Evolutionary conservation across 2,329 filamentous ascomycete species (phyloP), one percentile per base, ranked within the genome.

Genomic region (Aaosphaeria arxii): DNA sequence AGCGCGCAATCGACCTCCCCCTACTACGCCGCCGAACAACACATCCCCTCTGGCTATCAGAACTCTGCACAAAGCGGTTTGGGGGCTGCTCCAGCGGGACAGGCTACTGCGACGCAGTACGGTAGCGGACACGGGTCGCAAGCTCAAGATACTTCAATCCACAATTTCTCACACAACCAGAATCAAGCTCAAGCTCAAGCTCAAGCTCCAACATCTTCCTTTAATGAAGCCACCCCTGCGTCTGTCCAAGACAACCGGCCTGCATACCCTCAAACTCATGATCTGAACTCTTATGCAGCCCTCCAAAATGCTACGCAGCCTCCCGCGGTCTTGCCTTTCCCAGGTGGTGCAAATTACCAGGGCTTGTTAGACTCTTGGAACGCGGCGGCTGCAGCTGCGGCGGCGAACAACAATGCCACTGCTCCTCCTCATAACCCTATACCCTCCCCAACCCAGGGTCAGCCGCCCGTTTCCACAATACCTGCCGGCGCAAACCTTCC

Each of bases 401-500:
- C 17, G 17, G 17, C 17, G 17, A 56, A 53, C 43, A 24, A 24
- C 17, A 24, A 24, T 24, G 17, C 17, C 17, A 24, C 17, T 24
- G 65, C 67, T 48, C 59, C 69, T 49, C 57, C 66, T 44, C 58
- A 54, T 54, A 58, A 59, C 55, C 61, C 57, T 53, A 52, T 54
- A 44, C 62, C 64, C 54, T 52, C 62, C 51, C 58, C 52, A 45
- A 47, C 62, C 43, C 65, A 65, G 42, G 61, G 63, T 58, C 62
- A 60, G 47, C 63, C 70, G 50, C 58, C 69, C 31, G 54, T 67
- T 24, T 64, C 71, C 11, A 63, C 70, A 43, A 56, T 70, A 40
- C 67, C 73, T 33, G 67, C 67, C 47, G 67, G 71, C 41, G 57
- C 69, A 47, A 68, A 62, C 50, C 74, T 78, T 6, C 76, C 75